Evolutionary conservation across 208 protist genomes (phyloP).

Genomic region (Leishmania tarentolae): DNA sequence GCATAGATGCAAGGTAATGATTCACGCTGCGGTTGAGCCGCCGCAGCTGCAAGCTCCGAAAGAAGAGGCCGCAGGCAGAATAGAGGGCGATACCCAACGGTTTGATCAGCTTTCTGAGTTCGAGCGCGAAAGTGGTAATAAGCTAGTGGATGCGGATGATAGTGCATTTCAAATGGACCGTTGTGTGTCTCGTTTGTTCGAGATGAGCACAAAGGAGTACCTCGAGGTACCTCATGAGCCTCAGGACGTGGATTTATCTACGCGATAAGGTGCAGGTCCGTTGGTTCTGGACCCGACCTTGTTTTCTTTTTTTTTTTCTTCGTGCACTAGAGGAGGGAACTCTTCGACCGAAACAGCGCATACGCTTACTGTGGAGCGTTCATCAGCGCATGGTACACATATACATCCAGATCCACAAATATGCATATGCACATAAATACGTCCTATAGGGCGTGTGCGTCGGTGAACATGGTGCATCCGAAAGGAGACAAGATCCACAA

Average conservation of each 20-base stretch:
- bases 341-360: not conserved
- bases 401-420: too few species aligned
- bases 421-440: too few species aligned
- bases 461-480: not conserved
- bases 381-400: not conserved
- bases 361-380: not conserved
- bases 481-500: not conserved
- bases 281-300: not conserved
- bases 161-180: conserved; percentile 87
- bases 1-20: conserved; percentile 79
- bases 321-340: not conserved
- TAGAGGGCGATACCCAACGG: conserved; percentile 20
- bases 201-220: conserved; percentile 91
- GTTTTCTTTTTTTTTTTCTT: conserved; percentile 2
- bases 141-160: conserved; percentile 70
- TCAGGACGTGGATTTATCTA: conserved; percentile 28
- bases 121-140: conserved; percentile 71
- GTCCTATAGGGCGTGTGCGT: too few species aligned
- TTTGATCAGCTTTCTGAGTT: conserved; percentile 68
- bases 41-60: conserved; percentile 51
- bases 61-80: conserved; percentile 28
- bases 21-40: conserved; percentile 66
- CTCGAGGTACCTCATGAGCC: conserved; percentile 60
- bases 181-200: conserved; percentile 81
- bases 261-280: conserved; percentile 9